Evolutionary conservation across 2,329 filamentous ascomycete species (phyloP).

Genomic region (Penicillium hordei): DNA sequence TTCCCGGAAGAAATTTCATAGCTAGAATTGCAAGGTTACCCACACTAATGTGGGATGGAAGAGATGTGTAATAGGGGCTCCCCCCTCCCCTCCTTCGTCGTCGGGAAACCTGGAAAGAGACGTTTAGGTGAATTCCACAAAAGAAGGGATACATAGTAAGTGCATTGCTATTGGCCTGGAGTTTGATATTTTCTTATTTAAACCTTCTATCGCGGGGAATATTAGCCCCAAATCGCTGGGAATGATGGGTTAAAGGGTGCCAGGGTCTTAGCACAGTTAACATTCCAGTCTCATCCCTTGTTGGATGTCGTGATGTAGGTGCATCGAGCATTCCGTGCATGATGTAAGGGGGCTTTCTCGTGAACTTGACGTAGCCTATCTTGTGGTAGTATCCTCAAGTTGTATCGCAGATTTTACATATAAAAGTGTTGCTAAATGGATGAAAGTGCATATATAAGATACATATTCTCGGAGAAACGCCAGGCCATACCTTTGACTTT

Average conservation of each 20-base stretch:
- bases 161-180: not conserved
- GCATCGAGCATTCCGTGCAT: conserved; percentile 5
- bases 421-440: not conserved
- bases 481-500: not conserved
- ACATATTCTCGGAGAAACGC: not conserved
- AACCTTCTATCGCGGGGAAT: not conserved
- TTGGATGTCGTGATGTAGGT: not conserved
- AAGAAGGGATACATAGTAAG: not conserved
- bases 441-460: not conserved
- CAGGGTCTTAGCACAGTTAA: not conserved
- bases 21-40: not conserved
- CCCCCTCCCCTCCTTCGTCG: not conserved
- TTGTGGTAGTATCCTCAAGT: not conserved
- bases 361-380: not conserved
- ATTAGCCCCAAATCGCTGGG: not conserved
- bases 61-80: not conserved
- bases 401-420: not conserved
- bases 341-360: not conserved
- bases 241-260: conserved; percentile 5
- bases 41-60: not conserved
- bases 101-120: not conserved
- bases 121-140: not conserved
- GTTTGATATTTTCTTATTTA: not conserved
- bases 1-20: conserved; percentile 1
- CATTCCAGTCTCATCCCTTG: conserved; percentile 9